Evolutionary conservation across 2,329 filamentous ascomycete species (phyloP), one percentile per base, ranked within the genome.

Genomic region (Hypoxylon sp.): DNA sequence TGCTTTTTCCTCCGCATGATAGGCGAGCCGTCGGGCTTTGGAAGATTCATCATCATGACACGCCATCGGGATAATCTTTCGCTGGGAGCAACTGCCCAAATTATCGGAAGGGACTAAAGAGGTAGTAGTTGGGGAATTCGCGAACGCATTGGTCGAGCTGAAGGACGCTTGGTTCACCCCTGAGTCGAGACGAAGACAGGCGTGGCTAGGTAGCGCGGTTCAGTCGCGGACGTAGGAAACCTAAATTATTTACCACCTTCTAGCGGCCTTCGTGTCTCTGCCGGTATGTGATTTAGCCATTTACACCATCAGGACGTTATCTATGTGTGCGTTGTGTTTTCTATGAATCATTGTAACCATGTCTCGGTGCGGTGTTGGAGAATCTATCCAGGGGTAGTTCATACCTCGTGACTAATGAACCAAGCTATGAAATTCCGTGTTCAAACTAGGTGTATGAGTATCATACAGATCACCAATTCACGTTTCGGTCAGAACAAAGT

Each of bases 211-310:
- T 63, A 61, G 58, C 58, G 38, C 50, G 33, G 44, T 49, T 53
- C 49, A 53, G 33, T 57, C 42, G 61, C 55, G 61, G 54, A 64
- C 61, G 70, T 70, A 65, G 65, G 68, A 68, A 71, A 66, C 68
- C 70, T 71, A 70, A 69, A 66, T 53, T 65, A 69, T 69, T 60
- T 61, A 61, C 63, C 54, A 52, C 53, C 48, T 55, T 55, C 33
- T 53, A 7, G 9, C n/a, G 18, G 18, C 24, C 22, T 46, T 45
- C 24, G 32, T 48, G 48, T 50, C 49, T 49, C 18, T 48, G 20
- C 54, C 50, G 28, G 48, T 52, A 22, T 40, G 32, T 54, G 46
- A 57, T 30, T 45, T 46, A 30, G 36, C n/a, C 45, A 18, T 49
- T 49, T 40, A 32, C n/a, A 22, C 20, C 24, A 28, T 42, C 18